These are phyloP conservation scores for Nematodospora valgi DNA, from an alignment of 805 yeast species.

Conservation along the genomic window DNA sequence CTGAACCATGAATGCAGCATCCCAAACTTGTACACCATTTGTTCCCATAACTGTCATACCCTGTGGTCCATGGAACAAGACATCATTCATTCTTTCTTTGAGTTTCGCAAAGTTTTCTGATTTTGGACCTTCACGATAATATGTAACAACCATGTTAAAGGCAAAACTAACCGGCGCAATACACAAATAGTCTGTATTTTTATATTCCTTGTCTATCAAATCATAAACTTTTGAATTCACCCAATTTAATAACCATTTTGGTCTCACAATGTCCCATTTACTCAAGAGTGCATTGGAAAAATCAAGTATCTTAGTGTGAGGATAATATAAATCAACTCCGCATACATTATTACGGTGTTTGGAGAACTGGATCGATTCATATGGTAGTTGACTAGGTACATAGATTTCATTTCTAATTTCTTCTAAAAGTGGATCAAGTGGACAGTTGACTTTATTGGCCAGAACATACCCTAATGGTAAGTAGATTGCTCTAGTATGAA, in stretches of 20 bases:
- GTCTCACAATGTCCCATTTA: slow-evolving; percentile 70
- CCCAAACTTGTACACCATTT: slow-evolving; percentile 98
- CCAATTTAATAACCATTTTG: slow-evolving; percentile 60
- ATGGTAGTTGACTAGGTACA: slow-evolving; percentile 45
- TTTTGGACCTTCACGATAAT: slow-evolving; percentile 63
- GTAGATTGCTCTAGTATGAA: slow-evolving; percentile 91
- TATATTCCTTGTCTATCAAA: slow-evolving; percentile 66
- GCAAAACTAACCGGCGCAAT: slow-evolving; percentile 95
- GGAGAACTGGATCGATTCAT: slow-evolving; percentile 62
- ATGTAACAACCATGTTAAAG: slow-evolving; percentile 71
- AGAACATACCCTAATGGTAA: slow-evolving; percentile 81
- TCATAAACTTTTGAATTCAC: slow-evolving; percentile 55
- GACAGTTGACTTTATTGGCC: slow-evolving; percentile 52
- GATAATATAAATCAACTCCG: slow-evolving; percentile 90
- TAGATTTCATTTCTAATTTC: slow-evolving; percentile 81
- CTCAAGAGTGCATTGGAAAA: slow-evolving; percentile 56
- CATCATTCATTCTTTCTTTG: slow-evolving; percentile 65
- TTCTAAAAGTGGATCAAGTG: slow-evolving; percentile 58
- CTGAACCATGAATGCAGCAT: slow-evolving; percentile 86
- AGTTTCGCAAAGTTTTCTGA: slow-evolving; percentile 58
- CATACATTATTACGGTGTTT: slow-evolving; percentile 79
- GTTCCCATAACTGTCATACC: slow-evolving; percentile 97
- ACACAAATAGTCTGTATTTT: slow-evolving; percentile 75
- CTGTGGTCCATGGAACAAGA: slow-evolving; percentile 77
- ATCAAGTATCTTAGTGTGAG: slow-evolving; percentile 73